Evolutionary conservation across 768 basidiomycete genomes (phyloP).

Genomic region (Leccinum longicurvipes): DNA sequence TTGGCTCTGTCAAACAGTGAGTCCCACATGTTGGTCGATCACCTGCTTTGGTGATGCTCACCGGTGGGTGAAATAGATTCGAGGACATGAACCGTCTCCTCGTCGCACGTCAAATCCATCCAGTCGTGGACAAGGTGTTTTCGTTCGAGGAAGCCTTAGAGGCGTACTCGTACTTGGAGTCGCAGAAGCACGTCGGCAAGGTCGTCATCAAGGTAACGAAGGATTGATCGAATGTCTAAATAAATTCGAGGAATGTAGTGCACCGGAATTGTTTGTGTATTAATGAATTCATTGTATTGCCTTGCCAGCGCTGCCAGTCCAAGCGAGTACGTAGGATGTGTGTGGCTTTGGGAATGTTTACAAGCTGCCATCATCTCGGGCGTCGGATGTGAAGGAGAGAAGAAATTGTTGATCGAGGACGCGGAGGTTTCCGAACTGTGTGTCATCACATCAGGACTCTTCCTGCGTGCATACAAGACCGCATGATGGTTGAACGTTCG

Average conservation of each 20-base stretch:
- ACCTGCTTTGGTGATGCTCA: background rate
- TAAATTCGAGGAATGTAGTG: background rate
- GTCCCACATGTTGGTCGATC: background rate
- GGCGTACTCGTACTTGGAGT: conserved; percentile 52
- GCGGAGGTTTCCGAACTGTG: too few relatives aligned
- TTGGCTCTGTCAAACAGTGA: conserved; percentile 59
- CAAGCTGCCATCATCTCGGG: too few relatives aligned
- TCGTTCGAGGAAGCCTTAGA: conserved; percentile 48
- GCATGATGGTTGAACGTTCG: too few relatives aligned
- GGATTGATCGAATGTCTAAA: conserved; percentile 6
- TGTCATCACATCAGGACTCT: too few relatives aligned
- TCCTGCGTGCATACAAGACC: too few relatives aligned
- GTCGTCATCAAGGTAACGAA: conserved; percentile 48
- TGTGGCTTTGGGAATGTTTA: too few relatives aligned
- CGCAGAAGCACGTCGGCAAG: conserved; percentile 60
- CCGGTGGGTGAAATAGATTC: conserved; percentile 35
- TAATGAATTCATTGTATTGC: background rate
- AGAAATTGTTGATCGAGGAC: too few relatives aligned
- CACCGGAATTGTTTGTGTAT: background rate
- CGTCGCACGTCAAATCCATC: conserved; percentile 41
- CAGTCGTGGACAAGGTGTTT: conserved; percentile 58
- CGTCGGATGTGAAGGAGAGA: too few relatives aligned
- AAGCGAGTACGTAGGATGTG: too few relatives aligned
- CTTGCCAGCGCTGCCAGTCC: too few relatives aligned
- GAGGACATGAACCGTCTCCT: conserved; percentile 51